Conservation (phyloP, 768 basidiomycete species). For the Lactifluus echinatus region DNA sequence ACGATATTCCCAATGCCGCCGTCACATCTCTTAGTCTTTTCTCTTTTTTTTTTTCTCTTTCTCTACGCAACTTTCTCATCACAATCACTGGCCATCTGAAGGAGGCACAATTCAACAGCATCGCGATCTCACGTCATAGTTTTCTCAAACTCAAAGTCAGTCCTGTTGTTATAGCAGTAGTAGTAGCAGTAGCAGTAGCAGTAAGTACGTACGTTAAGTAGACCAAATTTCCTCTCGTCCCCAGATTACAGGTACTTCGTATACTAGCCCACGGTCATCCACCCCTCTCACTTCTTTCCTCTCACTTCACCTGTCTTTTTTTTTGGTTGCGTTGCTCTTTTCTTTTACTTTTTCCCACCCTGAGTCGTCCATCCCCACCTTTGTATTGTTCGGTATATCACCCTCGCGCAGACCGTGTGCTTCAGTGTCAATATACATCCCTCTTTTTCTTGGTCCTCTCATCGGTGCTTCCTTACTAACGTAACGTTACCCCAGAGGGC, state of each 20-base stretch:
- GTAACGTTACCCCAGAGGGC: too few relatives aligned
- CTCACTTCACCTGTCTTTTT: not conserved
- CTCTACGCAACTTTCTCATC: conserved; percentile 8
- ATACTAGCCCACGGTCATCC: conserved; percentile 16
- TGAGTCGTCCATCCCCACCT: not conserved
- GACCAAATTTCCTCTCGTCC: conserved; percentile 1
- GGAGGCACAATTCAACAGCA: conserved; percentile 46
- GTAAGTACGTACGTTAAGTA: conserved; percentile 17
- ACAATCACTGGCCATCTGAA: conserved; percentile 50
- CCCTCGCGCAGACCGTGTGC: conserved; percentile 10
- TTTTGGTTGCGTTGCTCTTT: not conserved
- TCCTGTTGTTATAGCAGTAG: conserved; percentile 12
- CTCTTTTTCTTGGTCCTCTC: not conserved
- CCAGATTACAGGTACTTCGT: conserved; percentile 11
- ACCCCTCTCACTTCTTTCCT: not conserved
- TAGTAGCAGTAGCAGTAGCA: conserved; percentile 12
- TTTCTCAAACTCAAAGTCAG: conserved; percentile 10
- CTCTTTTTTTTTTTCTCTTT: not conserved
- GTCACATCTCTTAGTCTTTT: conserved; percentile 33
- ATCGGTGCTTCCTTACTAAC: not conserved
- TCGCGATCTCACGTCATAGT: conserved; percentile 22
- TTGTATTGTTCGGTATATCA: conserved; percentile 16
- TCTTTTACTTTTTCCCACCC: not conserved
- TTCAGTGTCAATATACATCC: conserved; percentile 4
- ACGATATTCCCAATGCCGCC: conserved; percentile 21